Evolutionary conservation across 106 monocot genomes (phyloP), one percentile per base, ranked within the genome.

Genomic region (Phalaenopsis equestris): DNA sequence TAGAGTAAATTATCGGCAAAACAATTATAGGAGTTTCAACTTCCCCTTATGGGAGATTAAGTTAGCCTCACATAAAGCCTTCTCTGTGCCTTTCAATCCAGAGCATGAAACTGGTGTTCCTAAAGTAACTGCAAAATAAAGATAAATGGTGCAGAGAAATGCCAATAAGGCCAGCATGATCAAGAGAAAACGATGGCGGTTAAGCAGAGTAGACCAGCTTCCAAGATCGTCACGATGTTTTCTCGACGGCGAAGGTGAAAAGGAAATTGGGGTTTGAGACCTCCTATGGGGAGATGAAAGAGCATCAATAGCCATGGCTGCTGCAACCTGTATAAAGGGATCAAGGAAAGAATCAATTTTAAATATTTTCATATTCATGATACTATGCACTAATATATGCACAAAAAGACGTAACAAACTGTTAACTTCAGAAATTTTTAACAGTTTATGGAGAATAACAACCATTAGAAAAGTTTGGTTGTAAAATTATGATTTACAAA

Each of bases 51-150:
- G 81, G 9, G 90, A 36, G 14, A 61, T 79, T 70, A 83, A 87
- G 79, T 90, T 93, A 8, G 90, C 85, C 73, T 83, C 68, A 47
- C 96, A 96, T 2, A 84, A 74, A 36, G 83, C 85, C 76, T 87
- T 96, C 56, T 96, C 86, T 42, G 88, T 42, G 15, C 87, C 91
- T 24, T 86, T 67, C 78, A 92, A 38, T 9, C 87, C 88, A n/a
- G 91, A 77, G 46, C 96, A 96, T 24, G 83, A 77, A 23, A 82
- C 84, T 23, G 72, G 17, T 6, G 82, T 42, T 67, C 92, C 90
- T 42, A 97, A 72, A 23, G 94, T 94, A 15, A 97, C 83, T 6
- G 94, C 94, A 56, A 97, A 97, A 85, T 97, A 94, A 76, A 97
- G 87, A 84, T 97, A 97, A 42, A 94, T 75, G 6, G 90, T 86